Evolutionary conservation across 2,329 filamentous ascomycete genomes (phyloP).

Genomic region (Talaromyces sp.): DNA sequence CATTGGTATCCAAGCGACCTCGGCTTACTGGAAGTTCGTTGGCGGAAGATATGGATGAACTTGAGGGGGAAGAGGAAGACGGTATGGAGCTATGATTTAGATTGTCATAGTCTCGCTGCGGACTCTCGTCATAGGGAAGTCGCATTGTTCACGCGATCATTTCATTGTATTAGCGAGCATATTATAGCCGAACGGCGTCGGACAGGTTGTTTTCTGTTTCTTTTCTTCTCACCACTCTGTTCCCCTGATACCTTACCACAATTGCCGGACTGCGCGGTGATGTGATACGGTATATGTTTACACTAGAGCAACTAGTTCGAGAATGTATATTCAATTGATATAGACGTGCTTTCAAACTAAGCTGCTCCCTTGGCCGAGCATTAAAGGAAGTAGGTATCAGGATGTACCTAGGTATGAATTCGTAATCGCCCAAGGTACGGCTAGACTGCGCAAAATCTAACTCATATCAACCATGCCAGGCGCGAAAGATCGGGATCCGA

Average conservation of each 20-base stretch:
- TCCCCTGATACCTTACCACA: neutral
- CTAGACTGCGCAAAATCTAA: slow-evolving; percentile 1
- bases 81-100: slow-evolving; percentile 40
- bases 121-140: slow-evolving; percentile 1
- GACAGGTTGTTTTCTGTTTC: slow-evolving; percentile 8
- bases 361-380: neutral
- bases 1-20: slow-evolving; percentile 35
- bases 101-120: slow-evolving; percentile 2
- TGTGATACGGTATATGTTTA: neutral
- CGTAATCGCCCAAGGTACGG: slow-evolving; percentile 2
- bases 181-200: slow-evolving; percentile 3
- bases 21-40: slow-evolving; percentile 23
- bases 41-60: slow-evolving; percentile 35
- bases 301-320: neutral
- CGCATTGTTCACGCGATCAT: slow-evolving; percentile 9
- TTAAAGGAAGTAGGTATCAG: too few species aligned
- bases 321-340: neutral
- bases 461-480: neutral
- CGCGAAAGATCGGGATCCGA: slow-evolving; percentile 6
- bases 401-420: neutral
- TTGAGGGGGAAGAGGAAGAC: slow-evolving; percentile 45
- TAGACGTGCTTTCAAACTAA: neutral
- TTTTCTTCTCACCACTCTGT: neutral
- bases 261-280: neutral
- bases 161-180: slow-evolving; percentile 12